These are phyloP conservation scores for Talinum fruticosum DNA, from an alignment of 148 eudicot species.

Conservation along the genomic window DNA sequence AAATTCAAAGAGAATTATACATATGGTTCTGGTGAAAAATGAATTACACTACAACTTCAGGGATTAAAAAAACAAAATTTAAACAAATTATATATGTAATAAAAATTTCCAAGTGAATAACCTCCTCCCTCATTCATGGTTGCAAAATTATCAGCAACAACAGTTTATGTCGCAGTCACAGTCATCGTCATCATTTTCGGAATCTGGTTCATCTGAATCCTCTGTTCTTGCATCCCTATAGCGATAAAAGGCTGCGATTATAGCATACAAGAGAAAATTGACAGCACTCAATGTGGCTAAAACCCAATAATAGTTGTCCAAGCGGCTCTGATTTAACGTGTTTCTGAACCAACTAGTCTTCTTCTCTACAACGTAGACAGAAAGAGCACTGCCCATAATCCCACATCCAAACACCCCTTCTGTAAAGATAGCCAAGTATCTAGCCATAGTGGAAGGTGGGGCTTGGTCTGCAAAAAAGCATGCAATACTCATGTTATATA, in stretches of 20 bases:
- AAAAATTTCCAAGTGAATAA: too few relatives aligned
- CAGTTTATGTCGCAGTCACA: not conserved
- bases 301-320: constrained; percentile 51
- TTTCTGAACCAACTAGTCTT: constrained; percentile 41
- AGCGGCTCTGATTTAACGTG: constrained; percentile 39
- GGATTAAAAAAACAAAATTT: too few relatives aligned
- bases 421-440: constrained; percentile 16
- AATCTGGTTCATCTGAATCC: not conserved
- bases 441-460: constrained; percentile 27
- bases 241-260: constrained; percentile 22
- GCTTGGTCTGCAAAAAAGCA: constrained; percentile 23
- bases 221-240: constrained; percentile 3
- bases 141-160: not conserved
- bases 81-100: too few relatives aligned
- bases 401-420: constrained; percentile 37
- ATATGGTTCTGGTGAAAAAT: too few relatives aligned
- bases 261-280: constrained; percentile 29
- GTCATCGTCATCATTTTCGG: not conserved
- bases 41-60: too few relatives aligned
- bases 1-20: too few relatives aligned
- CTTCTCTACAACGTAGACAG: constrained; percentile 34
- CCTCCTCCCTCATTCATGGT: not conserved
- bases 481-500: constrained; percentile 16
- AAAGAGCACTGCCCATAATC: constrained; percentile 34
- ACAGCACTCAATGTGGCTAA: constrained; percentile 34